Evolutionary conservation across 768 basidiomycete species (phyloP).

Genomic region (Pisolithus sp.): DNA sequence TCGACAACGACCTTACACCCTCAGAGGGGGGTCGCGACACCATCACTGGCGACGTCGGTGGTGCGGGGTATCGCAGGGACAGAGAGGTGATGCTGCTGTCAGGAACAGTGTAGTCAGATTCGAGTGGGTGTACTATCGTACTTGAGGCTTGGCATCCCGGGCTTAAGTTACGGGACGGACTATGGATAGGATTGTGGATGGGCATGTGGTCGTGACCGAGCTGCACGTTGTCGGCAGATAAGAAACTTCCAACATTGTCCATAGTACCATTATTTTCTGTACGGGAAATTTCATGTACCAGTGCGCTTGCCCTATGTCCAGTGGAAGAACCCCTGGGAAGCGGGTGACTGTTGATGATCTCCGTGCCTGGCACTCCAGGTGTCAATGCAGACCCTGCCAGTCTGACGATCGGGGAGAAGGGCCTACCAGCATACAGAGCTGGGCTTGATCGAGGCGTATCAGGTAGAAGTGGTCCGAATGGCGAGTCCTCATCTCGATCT

Average conservation of each 20-base stretch:
- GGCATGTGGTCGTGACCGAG: neutral
- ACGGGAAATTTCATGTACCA: conserved; percentile 10
- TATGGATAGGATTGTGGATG: neutral
- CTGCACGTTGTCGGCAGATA: neutral
- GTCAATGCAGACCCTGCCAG: conserved; percentile 15
- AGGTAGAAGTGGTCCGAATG: conserved; percentile 25
- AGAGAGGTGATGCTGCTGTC: conserved; percentile 18
- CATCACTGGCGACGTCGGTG: conserved; percentile 23
- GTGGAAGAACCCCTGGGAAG: conserved; percentile 12
- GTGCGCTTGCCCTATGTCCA: conserved; percentile 12
- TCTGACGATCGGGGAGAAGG: conserved; percentile 23
- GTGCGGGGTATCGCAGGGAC: conserved; percentile 26
- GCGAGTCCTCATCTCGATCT: conserved; percentile 17
- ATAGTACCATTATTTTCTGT: neutral
- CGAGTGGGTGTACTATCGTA: neutral
- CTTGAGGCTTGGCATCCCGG: neutral
- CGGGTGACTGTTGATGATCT: conserved; percentile 1
- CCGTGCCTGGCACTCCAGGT: neutral
- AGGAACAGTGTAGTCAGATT: neutral
- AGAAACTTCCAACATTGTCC: neutral
- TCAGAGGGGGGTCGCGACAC: conserved; percentile 14
- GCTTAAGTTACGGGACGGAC: neutral
- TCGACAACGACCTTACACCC: conserved; percentile 4
- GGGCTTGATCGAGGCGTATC: conserved; percentile 25
- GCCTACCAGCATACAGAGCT: conserved; percentile 21